phyloP scores from a whole-genome alignment of 495 filamentous ascomycete species.

The Bacidia rubella region DNA sequence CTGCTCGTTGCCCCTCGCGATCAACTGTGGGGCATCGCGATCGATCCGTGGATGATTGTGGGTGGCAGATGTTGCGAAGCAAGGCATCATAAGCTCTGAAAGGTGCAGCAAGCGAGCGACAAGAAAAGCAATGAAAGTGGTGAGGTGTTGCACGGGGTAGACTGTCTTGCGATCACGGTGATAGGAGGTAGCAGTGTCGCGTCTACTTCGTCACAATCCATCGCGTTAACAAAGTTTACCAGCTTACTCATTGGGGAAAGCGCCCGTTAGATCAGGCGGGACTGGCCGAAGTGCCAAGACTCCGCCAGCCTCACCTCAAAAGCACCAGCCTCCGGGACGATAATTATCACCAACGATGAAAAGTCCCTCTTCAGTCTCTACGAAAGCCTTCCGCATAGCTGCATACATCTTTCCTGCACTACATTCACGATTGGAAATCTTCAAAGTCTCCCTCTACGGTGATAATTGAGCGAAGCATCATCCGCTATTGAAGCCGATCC shows the following conservation, averaged over 20 bases:
- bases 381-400: too few species aligned
- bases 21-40: neutral
- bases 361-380: neutral
- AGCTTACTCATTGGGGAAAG: too few species aligned
- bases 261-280: neutral
- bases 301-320: neutral
- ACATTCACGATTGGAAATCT: too few species aligned
- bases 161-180: neutral
- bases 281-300: neutral
- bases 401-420: too few species aligned
- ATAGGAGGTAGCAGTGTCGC: neutral
- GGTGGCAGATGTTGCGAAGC: neutral
- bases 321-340: neutral
- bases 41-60: neutral
- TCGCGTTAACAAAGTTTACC: neutral
- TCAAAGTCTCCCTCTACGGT: too few species aligned
- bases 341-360: neutral
- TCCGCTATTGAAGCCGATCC: too few species aligned
- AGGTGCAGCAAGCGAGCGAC: neutral
- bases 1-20: neutral
- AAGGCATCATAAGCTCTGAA: too few species aligned
- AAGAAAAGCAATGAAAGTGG: neutral
- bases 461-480: too few species aligned
- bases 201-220: neutral
- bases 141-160: neutral